Evolutionary conservation across 306 rosid genomes (phyloP).

Genomic region (Comarum palustre): DNA sequence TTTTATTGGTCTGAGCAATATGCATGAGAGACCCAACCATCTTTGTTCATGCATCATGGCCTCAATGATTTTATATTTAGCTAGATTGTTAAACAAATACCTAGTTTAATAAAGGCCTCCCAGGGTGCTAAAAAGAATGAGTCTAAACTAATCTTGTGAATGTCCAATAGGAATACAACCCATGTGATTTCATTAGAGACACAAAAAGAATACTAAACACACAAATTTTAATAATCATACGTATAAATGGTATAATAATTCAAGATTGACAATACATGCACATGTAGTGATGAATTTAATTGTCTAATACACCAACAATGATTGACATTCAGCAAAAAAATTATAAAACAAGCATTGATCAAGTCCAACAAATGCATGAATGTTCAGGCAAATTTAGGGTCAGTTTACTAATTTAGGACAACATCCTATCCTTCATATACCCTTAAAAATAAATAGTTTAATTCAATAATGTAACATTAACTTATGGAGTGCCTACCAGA

Average conservation of each 20-base stretch:
- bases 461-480: not conserved
- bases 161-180: slow-evolving; percentile 48
- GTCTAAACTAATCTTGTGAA: slow-evolving; percentile 41
- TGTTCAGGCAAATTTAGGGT: slow-evolving; percentile 34
- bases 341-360: slow-evolving; percentile 17
- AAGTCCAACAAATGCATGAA: slow-evolving; percentile 32
- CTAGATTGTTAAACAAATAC: slow-evolving; percentile 28
- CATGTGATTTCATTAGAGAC: slow-evolving; percentile 64
- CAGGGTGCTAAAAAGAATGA: slow-evolving; percentile 38
- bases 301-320: slow-evolving; percentile 34
- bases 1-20: not conserved
- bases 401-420: not conserved
- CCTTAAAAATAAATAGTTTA: not conserved
- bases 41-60: slow-evolving; percentile 49
- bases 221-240: slow-evolving; percentile 34
- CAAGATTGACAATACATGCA: slow-evolving; percentile 44
- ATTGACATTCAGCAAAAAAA: slow-evolving; percentile 34
- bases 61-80: slow-evolving; percentile 44
- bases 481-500: not conserved
- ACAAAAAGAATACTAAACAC: slow-evolving; percentile 33
- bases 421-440: slow-evolving; percentile 33
- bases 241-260: slow-evolving; percentile 35
- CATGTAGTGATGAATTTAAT: slow-evolving; percentile 31
- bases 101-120: slow-evolving; percentile 51
- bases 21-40: not conserved